Evolutionary conservation across 805 yeast genomes (phyloP).

Genomic region (Kazachstania kunashirensis): DNA sequence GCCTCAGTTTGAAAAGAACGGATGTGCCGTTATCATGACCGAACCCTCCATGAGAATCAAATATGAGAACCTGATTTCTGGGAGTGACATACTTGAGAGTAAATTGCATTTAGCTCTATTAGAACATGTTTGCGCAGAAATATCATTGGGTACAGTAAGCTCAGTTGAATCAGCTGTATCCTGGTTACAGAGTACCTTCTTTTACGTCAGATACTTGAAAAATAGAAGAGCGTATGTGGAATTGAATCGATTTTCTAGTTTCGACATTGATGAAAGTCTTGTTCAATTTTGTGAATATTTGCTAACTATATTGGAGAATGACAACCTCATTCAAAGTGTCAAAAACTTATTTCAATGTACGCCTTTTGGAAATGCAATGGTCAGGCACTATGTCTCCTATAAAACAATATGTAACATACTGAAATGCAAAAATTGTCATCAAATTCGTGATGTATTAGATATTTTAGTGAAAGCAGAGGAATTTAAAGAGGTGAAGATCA

Average conservation of each 20-base stretch:
- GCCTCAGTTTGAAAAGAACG: constrained; percentile 45
- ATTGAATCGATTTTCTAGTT: constrained; percentile 17
- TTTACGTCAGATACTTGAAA: constrained; percentile 35
- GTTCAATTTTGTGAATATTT: constrained; percentile 28
- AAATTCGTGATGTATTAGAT: constrained; percentile 16
- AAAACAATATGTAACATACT: constrained; percentile 35
- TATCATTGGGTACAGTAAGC: constrained; percentile 33
- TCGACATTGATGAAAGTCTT: constrained; percentile 27
- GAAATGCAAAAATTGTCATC: constrained; percentile 7
- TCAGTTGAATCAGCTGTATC: constrained; percentile 32
- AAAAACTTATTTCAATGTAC: constrained; percentile 26
- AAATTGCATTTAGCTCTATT: constrained; percentile 32
- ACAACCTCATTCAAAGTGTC: constrained; percentile 25
- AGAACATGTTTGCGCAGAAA: constrained; percentile 38
- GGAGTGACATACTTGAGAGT: constrained; percentile 40
- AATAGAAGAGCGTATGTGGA: constrained; percentile 34
- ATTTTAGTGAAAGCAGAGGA: constrained; percentile 34
- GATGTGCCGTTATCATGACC: constrained; percentile 42
- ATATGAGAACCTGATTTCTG: constrained; percentile 37
- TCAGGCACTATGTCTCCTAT: constrained; percentile 38
- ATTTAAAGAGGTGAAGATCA: constrained; percentile 33
- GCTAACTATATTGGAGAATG: constrained; percentile 25
- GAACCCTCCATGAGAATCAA: constrained; percentile 25
- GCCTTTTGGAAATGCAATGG: constrained; percentile 39
- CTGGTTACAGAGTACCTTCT: constrained; percentile 43